phyloP scores from a whole-genome alignment of 1,284 basidiomycete genomes.

The Pseudozyma sp. region DNA sequence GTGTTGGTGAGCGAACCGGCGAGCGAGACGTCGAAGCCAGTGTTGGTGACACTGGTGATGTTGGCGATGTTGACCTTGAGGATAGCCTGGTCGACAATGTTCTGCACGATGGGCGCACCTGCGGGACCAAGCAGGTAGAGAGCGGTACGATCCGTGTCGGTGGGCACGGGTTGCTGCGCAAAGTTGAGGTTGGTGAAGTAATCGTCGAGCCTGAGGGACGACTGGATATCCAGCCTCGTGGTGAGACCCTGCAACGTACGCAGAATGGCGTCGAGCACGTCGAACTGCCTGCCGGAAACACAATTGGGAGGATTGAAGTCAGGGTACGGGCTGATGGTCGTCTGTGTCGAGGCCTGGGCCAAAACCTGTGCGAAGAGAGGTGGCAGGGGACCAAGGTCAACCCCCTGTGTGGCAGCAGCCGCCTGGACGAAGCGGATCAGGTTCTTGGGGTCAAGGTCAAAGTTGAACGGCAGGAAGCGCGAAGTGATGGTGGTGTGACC shows the following conservation, averaged over 20 bases:
- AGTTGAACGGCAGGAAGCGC: conserved; percentile 74
- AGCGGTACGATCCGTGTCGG: conserved; percentile 76
- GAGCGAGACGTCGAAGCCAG: conserved; percentile 68
- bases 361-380: conserved; percentile 75
- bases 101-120: conserved; percentile 75
- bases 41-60: conserved; percentile 73
- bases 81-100: conserved; percentile 75
- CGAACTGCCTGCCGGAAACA: conserved; percentile 73
- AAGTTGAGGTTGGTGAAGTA: conserved; percentile 75
- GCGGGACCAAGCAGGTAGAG: conserved; percentile 78
- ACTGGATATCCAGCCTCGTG: conserved; percentile 72
- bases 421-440: conserved; percentile 76
- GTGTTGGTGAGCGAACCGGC: conserved; percentile 62
- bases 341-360: conserved; percentile 74
- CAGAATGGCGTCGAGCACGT: conserved; percentile 74
- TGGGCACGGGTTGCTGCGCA: conserved; percentile 75
- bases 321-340: conserved; percentile 73
- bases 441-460: conserved; percentile 76
- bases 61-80: conserved; percentile 76
- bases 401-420: conserved; percentile 74
- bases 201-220: conserved; percentile 62
- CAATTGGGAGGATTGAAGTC: conserved; percentile 70
- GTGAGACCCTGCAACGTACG: conserved; percentile 75
- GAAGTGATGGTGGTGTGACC: conserved; percentile 77
- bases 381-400: conserved; percentile 77